Evolutionary conservation across 768 basidiomycete genomes (phyloP).

Genomic region (Macrolepiota albuminosa): DNA sequence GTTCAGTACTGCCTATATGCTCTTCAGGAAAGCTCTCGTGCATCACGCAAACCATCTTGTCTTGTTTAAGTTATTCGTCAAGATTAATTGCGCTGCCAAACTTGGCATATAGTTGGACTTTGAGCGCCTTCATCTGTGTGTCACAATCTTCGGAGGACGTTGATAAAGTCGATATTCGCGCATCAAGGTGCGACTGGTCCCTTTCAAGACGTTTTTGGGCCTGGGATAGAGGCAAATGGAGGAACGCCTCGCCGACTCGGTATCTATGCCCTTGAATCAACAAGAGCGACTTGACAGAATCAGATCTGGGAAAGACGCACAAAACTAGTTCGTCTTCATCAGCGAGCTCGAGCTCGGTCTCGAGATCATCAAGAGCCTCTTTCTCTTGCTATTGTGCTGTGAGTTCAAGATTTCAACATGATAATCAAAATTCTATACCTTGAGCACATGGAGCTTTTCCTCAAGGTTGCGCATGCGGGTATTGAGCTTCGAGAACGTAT

Average conservation of each 20-base stretch:
- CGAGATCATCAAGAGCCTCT: constrained; percentile 87
- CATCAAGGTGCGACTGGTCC: constrained; percentile 58
- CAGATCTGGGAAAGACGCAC: constrained; percentile 35
- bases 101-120: constrained; percentile 79
- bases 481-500: constrained; percentile 88
- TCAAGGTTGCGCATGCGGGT: constrained; percentile 68
- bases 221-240: constrained; percentile 65
- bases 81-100: constrained; percentile 93
- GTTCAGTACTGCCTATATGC: not conserved
- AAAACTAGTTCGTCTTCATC: constrained; percentile 80
- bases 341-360: constrained; percentile 82
- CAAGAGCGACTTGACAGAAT: not conserved
- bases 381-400: constrained; percentile 76
- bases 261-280: constrained; percentile 50
- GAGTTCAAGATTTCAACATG: not conserved
- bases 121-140: constrained; percentile 73
- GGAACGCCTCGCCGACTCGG: constrained; percentile 85
- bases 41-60: not conserved
- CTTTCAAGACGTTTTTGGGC: constrained; percentile 70
- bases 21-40: not conserved
- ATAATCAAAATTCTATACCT: constrained; percentile 39
- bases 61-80: constrained; percentile 51
- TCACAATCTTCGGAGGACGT: constrained; percentile 61
- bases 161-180: constrained; percentile 47
- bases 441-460: constrained; percentile 66